phyloP scores from a whole-genome alignment of 495 filamentous ascomycete genomes.

The Durotheca rogersii region DNA sequence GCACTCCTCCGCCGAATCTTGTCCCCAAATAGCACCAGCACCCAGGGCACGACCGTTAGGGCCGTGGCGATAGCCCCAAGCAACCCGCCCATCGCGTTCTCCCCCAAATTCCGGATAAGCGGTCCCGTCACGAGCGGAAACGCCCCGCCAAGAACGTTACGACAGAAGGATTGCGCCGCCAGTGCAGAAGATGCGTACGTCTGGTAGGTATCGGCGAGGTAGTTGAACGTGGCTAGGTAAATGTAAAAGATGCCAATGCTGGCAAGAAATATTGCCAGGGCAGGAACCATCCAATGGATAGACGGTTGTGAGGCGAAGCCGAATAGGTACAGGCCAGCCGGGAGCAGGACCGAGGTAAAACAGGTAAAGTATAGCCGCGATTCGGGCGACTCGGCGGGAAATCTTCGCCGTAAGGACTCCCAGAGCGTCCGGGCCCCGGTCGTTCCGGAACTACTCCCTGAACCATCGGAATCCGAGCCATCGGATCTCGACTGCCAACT shows the following conservation, averaged over 20 bases:
- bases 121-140: constrained; percentile 76
- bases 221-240: constrained; percentile 91
- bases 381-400: constrained; percentile 64
- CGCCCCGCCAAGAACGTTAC: constrained; percentile 80
- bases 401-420: constrained; percentile 40
- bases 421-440: constrained; percentile 28
- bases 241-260: constrained; percentile 88
- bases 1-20: constrained; percentile 75
- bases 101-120: constrained; percentile 72
- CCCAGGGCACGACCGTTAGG: constrained; percentile 82
- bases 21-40: constrained; percentile 77
- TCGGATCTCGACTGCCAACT: constrained; percentile 40
- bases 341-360: constrained; percentile 62
- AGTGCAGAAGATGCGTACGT: constrained; percentile 81
- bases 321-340: constrained; percentile 70
- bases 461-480: constrained; percentile 40
- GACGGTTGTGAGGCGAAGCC: constrained; percentile 71
- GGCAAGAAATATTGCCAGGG: constrained; percentile 67
- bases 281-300: constrained; percentile 76
- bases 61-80: constrained; percentile 71
- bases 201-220: constrained; percentile 89
- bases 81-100: constrained; percentile 69
- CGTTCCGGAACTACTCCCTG: constrained; percentile 4
- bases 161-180: constrained; percentile 80
- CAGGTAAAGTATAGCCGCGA: constrained; percentile 81